Evolutionary conservation across 768 basidiomycete species (phyloP).

Genomic region (Rhizopogon vinicolor): DNA sequence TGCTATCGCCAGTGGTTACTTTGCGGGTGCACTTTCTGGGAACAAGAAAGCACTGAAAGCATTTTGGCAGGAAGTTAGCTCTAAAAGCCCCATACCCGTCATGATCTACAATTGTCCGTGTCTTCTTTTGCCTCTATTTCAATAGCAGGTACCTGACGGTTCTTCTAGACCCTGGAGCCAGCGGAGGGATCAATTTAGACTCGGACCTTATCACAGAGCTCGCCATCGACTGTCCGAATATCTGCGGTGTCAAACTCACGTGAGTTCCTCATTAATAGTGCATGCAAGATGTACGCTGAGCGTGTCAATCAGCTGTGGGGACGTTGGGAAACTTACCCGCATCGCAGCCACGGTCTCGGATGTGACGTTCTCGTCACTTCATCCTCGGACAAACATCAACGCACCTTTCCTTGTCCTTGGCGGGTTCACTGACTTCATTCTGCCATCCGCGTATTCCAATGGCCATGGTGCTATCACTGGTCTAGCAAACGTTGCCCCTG

Average conservation of each 20-base stretch:
- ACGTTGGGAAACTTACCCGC: constrained; percentile 87
- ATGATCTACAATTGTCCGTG: constrained; percentile 82
- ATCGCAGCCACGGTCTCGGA: constrained; percentile 66
- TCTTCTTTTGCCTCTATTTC: constrained; percentile 3
- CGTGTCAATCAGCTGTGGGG: constrained; percentile 61
- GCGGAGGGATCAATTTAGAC: constrained; percentile 88
- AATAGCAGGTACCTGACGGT: background rate
- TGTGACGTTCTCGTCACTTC: constrained; percentile 45
- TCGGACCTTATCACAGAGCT: constrained; percentile 83
- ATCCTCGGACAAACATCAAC: constrained; percentile 64
- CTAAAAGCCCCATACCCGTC: constrained; percentile 81
- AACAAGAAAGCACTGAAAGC: constrained; percentile 68
- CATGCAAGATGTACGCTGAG: constrained; percentile 3
- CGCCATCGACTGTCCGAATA: constrained; percentile 70
- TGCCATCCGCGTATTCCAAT: constrained; percentile 65
- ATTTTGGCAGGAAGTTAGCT: constrained; percentile 72
- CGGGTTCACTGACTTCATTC: constrained; percentile 81
- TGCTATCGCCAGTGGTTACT: constrained; percentile 86
- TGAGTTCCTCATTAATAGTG: constrained; percentile 31
- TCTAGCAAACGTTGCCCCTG: constrained; percentile 80
- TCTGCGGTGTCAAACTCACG: constrained; percentile 88
- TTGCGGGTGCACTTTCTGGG: constrained; percentile 64
- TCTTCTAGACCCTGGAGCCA: constrained; percentile 73
- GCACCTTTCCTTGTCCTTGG: constrained; percentile 82
- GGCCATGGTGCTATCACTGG: constrained; percentile 91